Evolutionary conservation across 805 yeast species (phyloP), one percentile per base, ranked within the genome.

Genomic region (Starmera amethionina): DNA sequence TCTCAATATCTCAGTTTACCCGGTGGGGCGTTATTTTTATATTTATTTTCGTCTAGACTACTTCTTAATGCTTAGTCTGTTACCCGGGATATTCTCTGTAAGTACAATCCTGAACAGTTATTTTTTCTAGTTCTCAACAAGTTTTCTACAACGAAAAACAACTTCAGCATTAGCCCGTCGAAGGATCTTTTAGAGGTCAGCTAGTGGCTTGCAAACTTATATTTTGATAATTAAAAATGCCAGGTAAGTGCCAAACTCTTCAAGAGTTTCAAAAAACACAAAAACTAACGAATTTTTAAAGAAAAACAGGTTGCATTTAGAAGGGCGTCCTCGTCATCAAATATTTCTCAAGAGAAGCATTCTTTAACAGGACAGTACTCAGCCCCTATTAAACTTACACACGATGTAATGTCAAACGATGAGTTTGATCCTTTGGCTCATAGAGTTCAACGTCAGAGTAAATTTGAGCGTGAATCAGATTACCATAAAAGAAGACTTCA

Each of bases 401-500:
- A 56, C 35, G 48, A 47, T 12, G 59, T 56, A 8, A 49, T 51
- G 9, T 52, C 42, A 10, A 49, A 45, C 16, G 60, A 50, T 10
- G 60, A 54, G 12, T 43, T 43, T 11, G 72, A 66, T 40, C 60
- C 50, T 11, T 44, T 56, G 42, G 43, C 39, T 22, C 48, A 60
- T 15, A 50, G 52, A 36, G 48, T 50, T 34, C 44, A 52, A 15
- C 42, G 47, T 6, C 54, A 59, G 39, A 49, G 62, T 1, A 49
- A 59, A 22, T 55, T 48, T 32, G 59, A 62, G 4, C 59, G 67
- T 15, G 77, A 71, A 47, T 60, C 63, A 35, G 72, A 66, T 5
- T 79, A 75, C 51, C 79, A 73, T 37, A 63, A 57, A 43, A 63
- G 67, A 43, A 48, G 67, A 27, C 55, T 56, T 25, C 56, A 59